Evolutionary conservation across 2,329 filamentous ascomycete species (phyloP).

Genomic region (Colletotrichum tropicicola): DNA sequence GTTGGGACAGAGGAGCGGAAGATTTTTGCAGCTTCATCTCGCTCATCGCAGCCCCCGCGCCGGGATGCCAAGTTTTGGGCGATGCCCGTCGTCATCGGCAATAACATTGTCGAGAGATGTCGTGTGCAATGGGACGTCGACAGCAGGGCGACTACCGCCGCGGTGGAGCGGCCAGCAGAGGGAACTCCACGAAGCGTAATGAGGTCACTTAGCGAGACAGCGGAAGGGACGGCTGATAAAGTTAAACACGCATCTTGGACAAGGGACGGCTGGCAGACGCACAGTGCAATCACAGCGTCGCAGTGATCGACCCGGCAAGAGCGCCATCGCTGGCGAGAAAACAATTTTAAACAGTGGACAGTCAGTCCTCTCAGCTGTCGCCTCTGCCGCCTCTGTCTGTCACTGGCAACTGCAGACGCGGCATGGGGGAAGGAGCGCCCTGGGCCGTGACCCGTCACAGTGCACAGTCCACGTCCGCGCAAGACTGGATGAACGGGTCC

Average conservation of each 20-base stretch:
- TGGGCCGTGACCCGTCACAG: not conserved
- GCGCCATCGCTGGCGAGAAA: not conserved
- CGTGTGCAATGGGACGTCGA: conserved; percentile 7
- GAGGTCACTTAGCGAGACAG: conserved; percentile 21
- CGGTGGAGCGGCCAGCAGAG: not conserved
- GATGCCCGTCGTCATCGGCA: conserved; percentile 18
- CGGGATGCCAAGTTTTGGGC: conserved; percentile 1
- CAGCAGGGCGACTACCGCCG: not conserved
- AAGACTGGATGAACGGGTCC: conserved; percentile 33
- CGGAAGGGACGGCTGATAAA: conserved; percentile 19
- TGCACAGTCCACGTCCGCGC: conserved; percentile 18
- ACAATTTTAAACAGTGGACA: conserved; percentile 2
- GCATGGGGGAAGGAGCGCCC: not conserved
- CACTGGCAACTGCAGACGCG: not conserved
- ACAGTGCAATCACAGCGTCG: conserved; percentile 4
- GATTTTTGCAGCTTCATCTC: conserved; percentile 16
- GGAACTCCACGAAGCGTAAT: conserved; percentile 22
- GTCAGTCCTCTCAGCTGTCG: too few species aligned
- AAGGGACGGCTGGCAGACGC: conserved; percentile 4
- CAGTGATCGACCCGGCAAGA: conserved; percentile 11
- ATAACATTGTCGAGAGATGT: conserved; percentile 1
- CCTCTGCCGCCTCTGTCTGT: too few species aligned
- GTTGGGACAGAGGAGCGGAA: conserved; percentile 10
- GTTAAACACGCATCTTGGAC: not conserved
- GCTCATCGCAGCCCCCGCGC: not conserved